Evolutionary conservation across 305 asterid genomes (phyloP).

Genomic region (Rubia peregrina): DNA sequence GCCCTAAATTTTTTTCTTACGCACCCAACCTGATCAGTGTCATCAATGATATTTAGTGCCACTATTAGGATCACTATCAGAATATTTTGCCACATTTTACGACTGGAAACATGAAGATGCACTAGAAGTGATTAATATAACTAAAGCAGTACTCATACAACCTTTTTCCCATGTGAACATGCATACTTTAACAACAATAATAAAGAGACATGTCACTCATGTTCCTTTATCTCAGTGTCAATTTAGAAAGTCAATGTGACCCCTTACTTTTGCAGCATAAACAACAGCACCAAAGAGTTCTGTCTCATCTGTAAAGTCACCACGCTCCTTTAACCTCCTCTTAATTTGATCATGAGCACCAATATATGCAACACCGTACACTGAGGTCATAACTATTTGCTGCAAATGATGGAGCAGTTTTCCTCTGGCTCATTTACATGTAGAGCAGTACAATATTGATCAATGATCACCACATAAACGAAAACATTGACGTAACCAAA

Average conservation of each 20-base stretch:
- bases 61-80: no score
- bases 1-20: no score
- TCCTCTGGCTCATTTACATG: conserved; percentile 71
- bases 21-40: no score
- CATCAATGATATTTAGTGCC: no score
- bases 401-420: conserved; percentile 35
- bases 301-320: conserved; percentile 20
- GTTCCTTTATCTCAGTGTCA: background rate
- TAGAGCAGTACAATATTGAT: conserved; percentile 18
- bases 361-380: conserved; percentile 30
- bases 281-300: conserved; percentile 26
- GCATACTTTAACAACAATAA: background rate
- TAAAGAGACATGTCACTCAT: background rate
- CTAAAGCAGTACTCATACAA: no score
- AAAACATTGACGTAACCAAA: background rate
- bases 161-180: background rate
- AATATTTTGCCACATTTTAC: no score
- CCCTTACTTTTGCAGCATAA: conserved; percentile 29
- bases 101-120: no score
- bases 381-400: conserved; percentile 34
- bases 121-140: no score
- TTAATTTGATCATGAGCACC: conserved; percentile 33
- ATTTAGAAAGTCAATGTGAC: background rate
- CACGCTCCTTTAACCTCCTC: conserved; percentile 30
- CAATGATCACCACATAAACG: background rate